Conservation (phyloP, 179 eudicot species). For the Vitellaria paradoxa region DNA sequence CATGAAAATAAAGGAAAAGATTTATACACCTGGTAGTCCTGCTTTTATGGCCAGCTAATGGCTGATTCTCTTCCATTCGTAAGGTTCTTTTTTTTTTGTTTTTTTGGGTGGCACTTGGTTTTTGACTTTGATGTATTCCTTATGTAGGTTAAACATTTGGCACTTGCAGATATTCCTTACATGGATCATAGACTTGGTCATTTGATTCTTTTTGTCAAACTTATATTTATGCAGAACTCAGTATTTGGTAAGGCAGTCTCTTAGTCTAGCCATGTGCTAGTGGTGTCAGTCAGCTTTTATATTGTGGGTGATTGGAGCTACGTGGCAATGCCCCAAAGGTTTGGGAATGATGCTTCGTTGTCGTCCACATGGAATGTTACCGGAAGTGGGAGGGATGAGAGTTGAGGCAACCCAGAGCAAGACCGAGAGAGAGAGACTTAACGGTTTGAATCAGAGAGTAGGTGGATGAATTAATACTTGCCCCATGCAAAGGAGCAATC, state of each 20-base stretch:
- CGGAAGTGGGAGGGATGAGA: too few relatives aligned
- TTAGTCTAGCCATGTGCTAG: neutral
- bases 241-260: neutral
- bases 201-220: constrained; percentile 2
- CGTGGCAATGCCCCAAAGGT: too few relatives aligned
- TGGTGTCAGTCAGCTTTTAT: neutral
- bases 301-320: too few relatives aligned
- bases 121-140: constrained; percentile 12
- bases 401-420: too few relatives aligned
- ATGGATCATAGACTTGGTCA: neutral
- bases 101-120: constrained; percentile 10
- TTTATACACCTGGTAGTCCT: constrained; percentile 22
- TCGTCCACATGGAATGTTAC: too few relatives aligned
- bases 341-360: too few relatives aligned
- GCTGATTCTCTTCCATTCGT: constrained; percentile 24
- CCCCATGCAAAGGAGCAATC: too few relatives aligned
- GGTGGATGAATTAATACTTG: too few relatives aligned
- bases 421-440: too few relatives aligned
- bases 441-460: too few relatives aligned
- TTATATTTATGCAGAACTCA: neutral
- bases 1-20: constrained; percentile 41
- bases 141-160: neutral
- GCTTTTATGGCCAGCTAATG: constrained; percentile 18
- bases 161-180: neutral
- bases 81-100: neutral